A percentile compares a stretch with the other conserved stretches of the same genome.
Evolutionary conservation across 1,139 yeast species (phyloP).

Genomic region (Casaregolazyma lundiana): DNA sequence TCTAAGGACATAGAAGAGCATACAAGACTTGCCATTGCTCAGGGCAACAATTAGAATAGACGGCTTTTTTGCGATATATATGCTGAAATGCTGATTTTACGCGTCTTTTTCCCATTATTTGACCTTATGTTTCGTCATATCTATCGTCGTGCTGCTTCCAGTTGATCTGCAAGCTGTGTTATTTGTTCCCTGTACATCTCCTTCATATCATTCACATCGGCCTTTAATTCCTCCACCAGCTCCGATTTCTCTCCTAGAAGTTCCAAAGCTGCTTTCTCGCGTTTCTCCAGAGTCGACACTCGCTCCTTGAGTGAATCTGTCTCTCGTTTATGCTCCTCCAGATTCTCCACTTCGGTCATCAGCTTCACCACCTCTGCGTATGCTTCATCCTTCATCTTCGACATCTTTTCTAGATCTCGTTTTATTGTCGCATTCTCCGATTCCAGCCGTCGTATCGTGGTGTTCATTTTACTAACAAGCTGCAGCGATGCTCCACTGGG

Average conservation of each 20-base stretch:
- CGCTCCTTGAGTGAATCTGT: constrained; percentile 40
- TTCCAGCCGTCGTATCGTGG: constrained; percentile 74
- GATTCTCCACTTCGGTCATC: constrained; percentile 50
- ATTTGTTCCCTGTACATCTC: constrained; percentile 78
- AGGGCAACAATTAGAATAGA: constrained; percentile 47
- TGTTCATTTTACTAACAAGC: constrained; percentile 64
- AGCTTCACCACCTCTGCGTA: constrained; percentile 62
- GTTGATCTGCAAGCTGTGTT: constrained; percentile 74
- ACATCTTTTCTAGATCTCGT: constrained; percentile 56
- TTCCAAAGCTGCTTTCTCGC: constrained; percentile 61
- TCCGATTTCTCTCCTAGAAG: constrained; percentile 87
- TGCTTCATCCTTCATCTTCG: constrained; percentile 57
- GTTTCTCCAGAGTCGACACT: constrained; percentile 33
- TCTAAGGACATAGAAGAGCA: constrained; percentile 85
- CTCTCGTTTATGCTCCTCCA: constrained; percentile 38
- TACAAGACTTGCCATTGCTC: constrained; percentile 72
- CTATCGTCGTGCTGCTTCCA: constrained; percentile 20
- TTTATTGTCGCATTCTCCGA: constrained; percentile 63
- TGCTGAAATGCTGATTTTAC: too few species aligned
- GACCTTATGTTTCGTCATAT: background rate
- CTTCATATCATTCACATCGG: constrained; percentile 85
- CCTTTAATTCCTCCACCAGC: constrained; percentile 73
- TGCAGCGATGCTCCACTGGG: constrained; percentile 46
- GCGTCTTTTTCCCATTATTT: background rate
- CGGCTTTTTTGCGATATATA: background rate